phyloP scores from a whole-genome alignment of 2,329 filamentous ascomycete genomes.

The Paraconiothyrium sp. region DNA sequence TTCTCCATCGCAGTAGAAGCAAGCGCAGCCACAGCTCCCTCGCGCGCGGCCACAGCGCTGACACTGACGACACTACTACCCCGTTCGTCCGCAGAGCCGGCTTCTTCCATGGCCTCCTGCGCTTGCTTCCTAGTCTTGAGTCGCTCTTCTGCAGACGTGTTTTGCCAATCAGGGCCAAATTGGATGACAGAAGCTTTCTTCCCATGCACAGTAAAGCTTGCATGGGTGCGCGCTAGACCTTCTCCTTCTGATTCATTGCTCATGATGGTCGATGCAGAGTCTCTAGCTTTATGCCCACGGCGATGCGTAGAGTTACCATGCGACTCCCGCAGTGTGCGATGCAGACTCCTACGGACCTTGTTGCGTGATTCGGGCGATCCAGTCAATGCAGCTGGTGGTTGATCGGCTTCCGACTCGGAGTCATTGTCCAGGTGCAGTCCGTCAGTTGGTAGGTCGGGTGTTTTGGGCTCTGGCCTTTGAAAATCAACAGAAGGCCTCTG shows the following conservation, averaged over 20 bases:
- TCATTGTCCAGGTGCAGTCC: constrained; percentile 34
- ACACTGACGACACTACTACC: constrained; percentile 39
- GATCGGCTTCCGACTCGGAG: constrained; percentile 45
- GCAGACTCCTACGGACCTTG: constrained; percentile 84
- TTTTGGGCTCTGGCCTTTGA: constrained; percentile 31
- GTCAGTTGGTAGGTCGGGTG: constrained; percentile 37
- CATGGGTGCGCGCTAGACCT: constrained; percentile 78
- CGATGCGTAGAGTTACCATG: constrained; percentile 71
- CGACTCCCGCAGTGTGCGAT: constrained; percentile 86
- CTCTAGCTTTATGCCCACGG: constrained; percentile 79
- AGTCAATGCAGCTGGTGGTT: constrained; percentile 34
- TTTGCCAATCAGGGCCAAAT: constrained; percentile 92
- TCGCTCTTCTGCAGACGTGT: constrained; percentile 53
- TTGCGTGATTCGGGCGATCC: constrained; percentile 64
- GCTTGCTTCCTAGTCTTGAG: constrained; percentile 51
- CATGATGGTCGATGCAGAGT: constrained; percentile 70
- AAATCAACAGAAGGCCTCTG: constrained; percentile 31
- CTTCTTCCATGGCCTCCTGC: constrained; percentile 41
- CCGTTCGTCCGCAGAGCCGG: constrained; percentile 36
- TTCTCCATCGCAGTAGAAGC: constrained; percentile 32
- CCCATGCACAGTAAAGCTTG: constrained; percentile 94
- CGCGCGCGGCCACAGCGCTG: constrained; percentile 28
- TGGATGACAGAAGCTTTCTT: constrained; percentile 98
- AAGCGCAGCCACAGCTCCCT: constrained; percentile 24
- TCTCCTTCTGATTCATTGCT: constrained; percentile 65